These are phyloP conservation scores for Phytophthora uliginosa DNA, from an alignment of 352 stramenopile genomes.

Conservation along the genomic window DNA sequence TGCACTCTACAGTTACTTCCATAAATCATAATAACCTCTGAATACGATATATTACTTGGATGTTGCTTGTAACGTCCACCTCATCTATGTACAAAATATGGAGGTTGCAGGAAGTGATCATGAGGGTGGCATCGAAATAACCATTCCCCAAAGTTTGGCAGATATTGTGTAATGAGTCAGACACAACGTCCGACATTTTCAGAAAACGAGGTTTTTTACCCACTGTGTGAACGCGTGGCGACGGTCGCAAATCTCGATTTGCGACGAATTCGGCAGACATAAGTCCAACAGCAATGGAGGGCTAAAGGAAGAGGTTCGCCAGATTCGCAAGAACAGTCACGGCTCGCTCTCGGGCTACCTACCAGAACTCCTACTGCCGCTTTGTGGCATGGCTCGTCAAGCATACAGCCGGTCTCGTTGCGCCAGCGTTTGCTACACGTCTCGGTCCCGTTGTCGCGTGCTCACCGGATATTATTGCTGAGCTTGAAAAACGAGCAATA, in stretches of 20 bases:
- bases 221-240: background rate
- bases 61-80: too few species aligned
- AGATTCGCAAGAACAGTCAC: slow-evolving; percentile 11
- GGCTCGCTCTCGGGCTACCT: background rate
- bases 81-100: too few species aligned
- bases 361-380: slow-evolving; percentile 13
- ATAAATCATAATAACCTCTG: too few species aligned
- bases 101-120: too few species aligned
- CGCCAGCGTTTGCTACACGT: background rate
- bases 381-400: slow-evolving; percentile 1
- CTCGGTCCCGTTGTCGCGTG: background rate
- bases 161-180: background rate
- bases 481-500: too few species aligned
- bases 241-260: slow-evolving; percentile 5
- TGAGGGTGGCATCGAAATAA: too few species aligned
- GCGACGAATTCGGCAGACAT: slow-evolving; percentile 3
- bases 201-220: background rate
- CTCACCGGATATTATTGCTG: too few species aligned
- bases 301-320: background rate
- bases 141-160: too few species aligned
- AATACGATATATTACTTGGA: too few species aligned
- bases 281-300: slow-evolving; percentile 7
- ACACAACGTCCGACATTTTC: slow-evolving; percentile 8
- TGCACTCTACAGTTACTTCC: too few species aligned
- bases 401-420: background rate